A percentile compares a stretch with the other conserved stretches of the same genome.
Evolutionary conservation across 768 basidiomycete genomes (phyloP).

Genomic region (Xerocomellus amylosporus): DNA sequence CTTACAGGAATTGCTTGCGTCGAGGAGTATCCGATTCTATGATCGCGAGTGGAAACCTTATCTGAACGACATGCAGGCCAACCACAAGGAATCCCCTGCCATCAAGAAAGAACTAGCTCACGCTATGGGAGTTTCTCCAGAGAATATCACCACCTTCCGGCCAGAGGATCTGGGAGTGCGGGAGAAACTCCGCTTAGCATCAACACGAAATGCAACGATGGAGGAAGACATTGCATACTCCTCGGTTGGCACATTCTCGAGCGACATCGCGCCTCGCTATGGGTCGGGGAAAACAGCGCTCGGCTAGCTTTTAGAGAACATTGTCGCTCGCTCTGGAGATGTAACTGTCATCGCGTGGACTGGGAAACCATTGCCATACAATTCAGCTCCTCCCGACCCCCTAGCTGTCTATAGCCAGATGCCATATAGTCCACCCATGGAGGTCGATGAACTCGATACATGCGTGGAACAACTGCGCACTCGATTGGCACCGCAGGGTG

Average conservation of each 20-base stretch:
- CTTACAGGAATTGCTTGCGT: conserved; percentile 5
- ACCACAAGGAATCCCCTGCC: conserved; percentile 5
- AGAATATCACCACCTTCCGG: not conserved
- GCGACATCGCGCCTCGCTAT: too few species aligned
- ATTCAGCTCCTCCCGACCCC: conserved; percentile 7
- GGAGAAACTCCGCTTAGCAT: not conserved
- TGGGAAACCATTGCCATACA: conserved; percentile 4
- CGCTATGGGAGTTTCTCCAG: conserved; percentile 1
- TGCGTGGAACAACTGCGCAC: too few species aligned
- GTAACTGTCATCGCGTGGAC: conserved; percentile 8
- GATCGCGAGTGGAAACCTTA: conserved; percentile 8
- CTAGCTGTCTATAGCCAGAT: not conserved
- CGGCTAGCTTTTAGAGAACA: conserved; percentile 5
- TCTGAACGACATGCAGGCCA: not conserved
- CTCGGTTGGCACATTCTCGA: too few species aligned
- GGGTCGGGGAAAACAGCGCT: conserved; percentile 2
- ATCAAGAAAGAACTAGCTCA: not conserved
- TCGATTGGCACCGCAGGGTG: too few species aligned
- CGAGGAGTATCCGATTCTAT: conserved; percentile 13
- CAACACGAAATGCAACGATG: too few species aligned
- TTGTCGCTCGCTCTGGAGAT: conserved; percentile 2
- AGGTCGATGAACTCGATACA: too few species aligned
- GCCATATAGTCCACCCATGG: too few species aligned
- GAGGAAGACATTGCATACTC: too few species aligned
- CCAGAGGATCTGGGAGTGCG: conserved; percentile 1